Base-by-base conservation (phyloP, 306 rosid species). In the Glycine soja region DNA sequence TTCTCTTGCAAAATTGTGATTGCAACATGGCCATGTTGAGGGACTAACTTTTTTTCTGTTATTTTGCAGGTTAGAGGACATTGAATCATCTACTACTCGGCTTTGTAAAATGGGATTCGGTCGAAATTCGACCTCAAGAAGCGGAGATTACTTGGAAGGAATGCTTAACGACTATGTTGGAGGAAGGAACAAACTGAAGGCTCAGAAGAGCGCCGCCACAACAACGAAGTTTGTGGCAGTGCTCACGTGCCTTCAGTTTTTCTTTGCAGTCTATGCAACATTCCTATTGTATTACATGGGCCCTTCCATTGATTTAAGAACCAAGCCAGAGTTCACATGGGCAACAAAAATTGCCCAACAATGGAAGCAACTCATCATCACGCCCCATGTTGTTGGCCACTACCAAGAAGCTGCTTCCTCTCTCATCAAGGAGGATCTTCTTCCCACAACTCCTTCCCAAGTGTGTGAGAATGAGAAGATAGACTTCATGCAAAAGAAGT, bases 401-500 rank as follows among this genome's bases (percentile, higher is more conserved):
- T 88, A 91, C 81, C 93, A 89, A 79, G 90, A 88, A 38, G 50
- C 91, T 0, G 40, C 93, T 0, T 81, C 94, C 80, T 88, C 96
- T 52, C 87, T 91, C 65, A 81, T 89, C 19, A 76, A 34, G 61
- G 66, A 84, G 1, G 93, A 88, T n/a, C 8, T 36, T 65, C 82
- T 30, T 7, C 88, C 92, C 14, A 63, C 87, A 53, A 86, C 59
- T 19, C 89, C 92, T 0, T 70, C 87, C 0, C 74, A 85, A 24
- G 92, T 89, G 0, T 95, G 99, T 40, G 97, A 93, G 88, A 83
- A 81, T 7, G 98, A 93, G 80, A 92, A 89, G 84, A 91, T 95
- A 48, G 98, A 95, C 73, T 95, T 95, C 82, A 14, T 76, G 88
- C 99, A 95, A 81, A 95, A 95, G 90, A 95, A 93, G 89, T 93